Evolutionary conservation across 1,139 yeast genomes (phyloP).

Genomic region (Suhomyces taliae): DNA sequence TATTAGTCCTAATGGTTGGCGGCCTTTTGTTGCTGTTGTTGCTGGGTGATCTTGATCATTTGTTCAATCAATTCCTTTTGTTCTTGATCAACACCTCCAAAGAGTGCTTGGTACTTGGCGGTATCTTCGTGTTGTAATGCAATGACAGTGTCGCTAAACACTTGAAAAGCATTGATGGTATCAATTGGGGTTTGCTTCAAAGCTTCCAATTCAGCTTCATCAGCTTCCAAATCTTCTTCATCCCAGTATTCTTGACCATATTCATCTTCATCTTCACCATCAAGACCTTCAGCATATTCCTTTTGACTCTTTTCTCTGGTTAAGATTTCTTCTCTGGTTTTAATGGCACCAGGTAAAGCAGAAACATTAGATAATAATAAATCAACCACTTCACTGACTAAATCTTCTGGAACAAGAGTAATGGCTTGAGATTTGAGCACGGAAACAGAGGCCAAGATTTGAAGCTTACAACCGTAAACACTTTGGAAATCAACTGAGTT

Average conservation of each 20-base stretch:
- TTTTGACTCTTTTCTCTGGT: conserved; percentile 35
- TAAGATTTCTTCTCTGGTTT: conserved; percentile 44
- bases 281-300: conserved; percentile 21
- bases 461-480: conserved; percentile 58
- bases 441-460: conserved; percentile 43
- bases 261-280: conserved; percentile 29
- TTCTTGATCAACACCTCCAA: conserved; percentile 36
- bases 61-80: conserved; percentile 35
- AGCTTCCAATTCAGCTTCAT: conserved; percentile 56
- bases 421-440: conserved; percentile 23
- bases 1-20: conserved; percentile 1
- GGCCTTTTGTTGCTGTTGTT: conserved; percentile 15
- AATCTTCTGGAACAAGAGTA: conserved; percentile 28
- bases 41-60: conserved; percentile 26
- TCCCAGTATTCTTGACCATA: conserved; percentile 32
- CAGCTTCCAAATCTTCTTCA: conserved; percentile 44
- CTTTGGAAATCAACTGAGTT: conserved; percentile 50
- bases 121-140: conserved; percentile 32
- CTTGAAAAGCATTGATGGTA: conserved; percentile 45
- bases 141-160: conserved; percentile 35
- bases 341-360: conserved; percentile 49
- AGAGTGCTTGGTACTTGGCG: conserved; percentile 36
- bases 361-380: conserved; percentile 44
- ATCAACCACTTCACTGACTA: conserved; percentile 41
- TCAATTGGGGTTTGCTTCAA: conserved; percentile 55